Evolutionary conservation across 331 rosid species (phyloP), one percentile per base, ranked within the genome.

Genomic region (Cydonia oblonga): DNA sequence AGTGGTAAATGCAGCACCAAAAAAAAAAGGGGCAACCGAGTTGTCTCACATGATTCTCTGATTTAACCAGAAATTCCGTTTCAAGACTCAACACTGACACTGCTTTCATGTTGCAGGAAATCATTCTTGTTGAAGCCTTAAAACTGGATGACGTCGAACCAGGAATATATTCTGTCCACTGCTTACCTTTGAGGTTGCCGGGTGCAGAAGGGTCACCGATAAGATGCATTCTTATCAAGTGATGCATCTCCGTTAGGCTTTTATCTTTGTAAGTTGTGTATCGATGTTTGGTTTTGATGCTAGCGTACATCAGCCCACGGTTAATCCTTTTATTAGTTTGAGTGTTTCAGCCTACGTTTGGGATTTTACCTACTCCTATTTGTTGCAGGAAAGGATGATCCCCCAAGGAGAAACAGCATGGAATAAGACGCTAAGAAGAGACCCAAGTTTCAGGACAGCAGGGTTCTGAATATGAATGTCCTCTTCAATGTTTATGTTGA

Each of bases 161-260:
- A 38, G 96, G 96, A 66, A 40, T 85, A 54, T 89, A 89, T 80
- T 74, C 88, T 3, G 89, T 92, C 70, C 90, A 88, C 64, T 92
- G 96, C n/a, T n/a, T n/a, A n/a, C n/a, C n/a, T n/a, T n/a, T n/a
- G n/a, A n/a, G n/a, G n/a, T n/a, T n/a, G n/a, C n/a, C n/a, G n/a
- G n/a, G n/a, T n/a, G n/a, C n/a, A n/a, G n/a, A n/a, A 83, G 97
- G 92, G 65, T 92, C 96, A 53, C 96, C 97, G 9, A 88, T 85
- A 40, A 80, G 97, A 75, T 92, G 97, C 85, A 80, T 93, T 76
- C 88, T 93, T 76, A 85, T 56, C 62, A 76, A 73, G 80, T 88
- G 74, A 79, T 57, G 66, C 20, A 29, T 66, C 12, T 20, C 29
- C 20, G 1, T 53, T 53, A 26, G 4, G 24, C 7, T 29, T 23